Percentiles rank a stretch among this genome's conserved stretches.
These are phyloP conservation scores for Trichocladium antarcticum DNA, from an alignment of 495 filamentous ascomycete species.

Conservation along the genomic window DNA sequence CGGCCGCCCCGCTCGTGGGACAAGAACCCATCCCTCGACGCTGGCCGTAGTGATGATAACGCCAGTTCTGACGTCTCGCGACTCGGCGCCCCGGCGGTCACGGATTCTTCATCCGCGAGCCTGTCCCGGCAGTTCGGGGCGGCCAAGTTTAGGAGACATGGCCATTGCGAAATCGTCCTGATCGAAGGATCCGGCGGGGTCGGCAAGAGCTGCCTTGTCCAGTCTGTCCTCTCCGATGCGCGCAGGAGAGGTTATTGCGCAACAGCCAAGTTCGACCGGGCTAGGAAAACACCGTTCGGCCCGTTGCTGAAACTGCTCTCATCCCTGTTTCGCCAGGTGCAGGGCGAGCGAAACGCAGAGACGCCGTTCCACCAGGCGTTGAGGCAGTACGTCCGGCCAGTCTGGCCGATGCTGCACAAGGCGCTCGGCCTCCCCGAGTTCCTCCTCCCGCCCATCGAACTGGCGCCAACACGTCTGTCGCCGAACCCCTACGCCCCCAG, in stretches of 20 bases:
- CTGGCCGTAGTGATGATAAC: constrained; percentile 24
- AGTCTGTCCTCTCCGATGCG: constrained; percentile 62
- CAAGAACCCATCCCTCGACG: constrained; percentile 28
- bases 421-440: constrained; percentile 72
- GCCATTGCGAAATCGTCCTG: constrained; percentile 65
- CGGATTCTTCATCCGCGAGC: constrained; percentile 26
- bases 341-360: constrained; percentile 76
- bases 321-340: constrained; percentile 79
- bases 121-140: constrained; percentile 36
- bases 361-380: constrained; percentile 71
- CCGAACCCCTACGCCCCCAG: constrained; percentile 18
- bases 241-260: constrained; percentile 70
- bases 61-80: constrained; percentile 22
- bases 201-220: constrained; percentile 75
- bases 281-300: constrained; percentile 69
- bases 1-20: constrained; percentile 29
- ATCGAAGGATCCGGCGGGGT: constrained; percentile 67
- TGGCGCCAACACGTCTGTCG: constrained; percentile 10
- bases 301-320: constrained; percentile 69
- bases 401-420: constrained; percentile 68
- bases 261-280: constrained; percentile 74
- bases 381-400: constrained; percentile 57
- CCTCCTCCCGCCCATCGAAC: constrained; percentile 40
- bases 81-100: constrained; percentile 17
- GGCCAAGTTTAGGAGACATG: constrained; percentile 53